These are phyloP conservation scores for Mangifera indica DNA, from an alignment of 345 rosid genomes.

Conservation along the genomic window DNA sequence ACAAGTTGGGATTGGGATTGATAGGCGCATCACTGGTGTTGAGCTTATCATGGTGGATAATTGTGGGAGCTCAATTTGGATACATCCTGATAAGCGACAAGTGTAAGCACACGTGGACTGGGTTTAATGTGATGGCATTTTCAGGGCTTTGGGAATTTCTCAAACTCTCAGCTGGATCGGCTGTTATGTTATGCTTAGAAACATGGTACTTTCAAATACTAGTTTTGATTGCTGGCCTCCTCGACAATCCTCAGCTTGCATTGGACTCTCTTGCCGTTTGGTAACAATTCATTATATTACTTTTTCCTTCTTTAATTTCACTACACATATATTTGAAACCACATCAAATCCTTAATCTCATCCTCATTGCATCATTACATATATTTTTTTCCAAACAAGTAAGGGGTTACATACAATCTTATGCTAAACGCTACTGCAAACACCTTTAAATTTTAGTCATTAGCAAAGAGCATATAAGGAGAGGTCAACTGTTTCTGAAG, in stretches of 20 bases:
- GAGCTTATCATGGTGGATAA: constrained; percentile 84
- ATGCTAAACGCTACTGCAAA: no score
- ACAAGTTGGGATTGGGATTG: constrained; percentile 43
- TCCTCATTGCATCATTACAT: no score
- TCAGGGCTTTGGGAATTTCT: constrained; percentile 71
- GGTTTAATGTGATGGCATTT: constrained; percentile 54
- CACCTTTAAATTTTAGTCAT: no score
- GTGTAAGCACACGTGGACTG: constrained; percentile 70
- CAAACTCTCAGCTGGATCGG: constrained; percentile 68
- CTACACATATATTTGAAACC: no score
- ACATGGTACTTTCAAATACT: constrained; percentile 82
- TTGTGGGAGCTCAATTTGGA: constrained; percentile 55
- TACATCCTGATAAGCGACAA: constrained; percentile 46
- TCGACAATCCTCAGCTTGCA: constrained; percentile 59
- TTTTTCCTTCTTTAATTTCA: neutral
- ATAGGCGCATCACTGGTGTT: constrained; percentile 66
- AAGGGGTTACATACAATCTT: no score
- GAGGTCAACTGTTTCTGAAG: no score
- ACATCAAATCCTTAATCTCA: no score
- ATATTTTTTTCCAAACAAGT: no score
- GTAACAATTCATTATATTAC: constrained; percentile 30
- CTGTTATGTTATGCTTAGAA: constrained; percentile 89
- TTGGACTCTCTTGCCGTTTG: constrained; percentile 77
- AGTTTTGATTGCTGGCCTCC: constrained; percentile 75
- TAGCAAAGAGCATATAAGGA: no score